Evolutionary conservation across 192 early-diverging fungal species (phyloP).

Genomic region (Bifiguratus adelaidae): DNA sequence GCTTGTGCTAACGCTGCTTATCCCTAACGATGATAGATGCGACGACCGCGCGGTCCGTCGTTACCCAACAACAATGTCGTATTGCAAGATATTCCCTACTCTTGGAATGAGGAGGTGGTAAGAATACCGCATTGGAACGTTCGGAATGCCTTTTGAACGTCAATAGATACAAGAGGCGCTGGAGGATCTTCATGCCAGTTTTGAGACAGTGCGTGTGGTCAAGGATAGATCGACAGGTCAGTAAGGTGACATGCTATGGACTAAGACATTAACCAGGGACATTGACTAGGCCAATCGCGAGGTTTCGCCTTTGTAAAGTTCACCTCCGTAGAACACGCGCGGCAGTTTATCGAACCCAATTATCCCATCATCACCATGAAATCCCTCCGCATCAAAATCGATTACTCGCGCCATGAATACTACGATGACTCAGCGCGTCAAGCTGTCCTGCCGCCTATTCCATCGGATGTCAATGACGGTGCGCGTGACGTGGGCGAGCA

Average conservation of each 20-base stretch:
- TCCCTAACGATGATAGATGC: neutral
- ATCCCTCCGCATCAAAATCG: slow-evolving; percentile 16
- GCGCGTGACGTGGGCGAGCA: slow-evolving; percentile 35
- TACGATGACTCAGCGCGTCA: no score
- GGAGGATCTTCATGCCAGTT: slow-evolving; percentile 19
- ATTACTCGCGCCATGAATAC: slow-evolving; percentile 19
- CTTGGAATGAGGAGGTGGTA: slow-evolving; percentile 16
- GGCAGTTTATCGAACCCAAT: slow-evolving; percentile 22
- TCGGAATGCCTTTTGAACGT: neutral
- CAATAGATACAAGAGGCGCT: slow-evolving; percentile 20
- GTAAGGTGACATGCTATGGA: neutral
- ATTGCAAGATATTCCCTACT: slow-evolving; percentile 17
- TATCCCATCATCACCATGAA: slow-evolving; percentile 18
- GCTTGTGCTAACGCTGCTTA: neutral
- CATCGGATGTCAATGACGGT: slow-evolving; percentile 51
- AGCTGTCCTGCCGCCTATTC: no score
- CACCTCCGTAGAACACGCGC: slow-evolving; percentile 28
- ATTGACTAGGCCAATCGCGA: slow-evolving; percentile 16
- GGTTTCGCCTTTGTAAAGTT: slow-evolving; percentile 31
- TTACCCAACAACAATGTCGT: slow-evolving; percentile 26
- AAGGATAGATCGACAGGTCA: slow-evolving; percentile 26
- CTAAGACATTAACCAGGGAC: neutral
- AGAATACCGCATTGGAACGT: neutral
- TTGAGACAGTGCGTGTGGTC: slow-evolving; percentile 22
- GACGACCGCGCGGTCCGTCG: slow-evolving; percentile 1